phyloP scores from a whole-genome alignment of 352 stramenopile genomes.

The Hyphochytrium catenoides region DNA sequence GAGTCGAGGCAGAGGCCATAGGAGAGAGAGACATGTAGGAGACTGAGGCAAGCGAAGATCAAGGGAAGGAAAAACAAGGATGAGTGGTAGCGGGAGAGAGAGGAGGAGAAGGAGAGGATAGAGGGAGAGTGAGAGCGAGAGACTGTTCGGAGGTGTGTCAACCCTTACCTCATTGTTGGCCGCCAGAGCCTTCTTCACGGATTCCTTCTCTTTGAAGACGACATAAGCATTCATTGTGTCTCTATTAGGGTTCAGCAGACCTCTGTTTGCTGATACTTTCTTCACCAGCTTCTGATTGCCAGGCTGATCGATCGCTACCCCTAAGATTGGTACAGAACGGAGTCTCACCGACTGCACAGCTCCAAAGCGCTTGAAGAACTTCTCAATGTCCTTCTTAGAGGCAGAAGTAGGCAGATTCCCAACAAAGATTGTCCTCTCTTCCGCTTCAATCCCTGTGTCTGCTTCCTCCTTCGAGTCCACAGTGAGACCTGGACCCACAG shows the following conservation, averaged over 20 bases:
- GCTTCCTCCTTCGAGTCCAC: neutral
- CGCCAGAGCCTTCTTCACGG: constrained; percentile 29
- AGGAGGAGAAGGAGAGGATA: no score
- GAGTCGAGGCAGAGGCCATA: no score
- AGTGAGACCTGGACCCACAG: neutral
- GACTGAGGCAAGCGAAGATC: neutral
- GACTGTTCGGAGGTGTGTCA: no score
- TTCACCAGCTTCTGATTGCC: constrained; percentile 74
- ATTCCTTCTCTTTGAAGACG: constrained; percentile 31
- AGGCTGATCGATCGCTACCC: constrained; percentile 44
- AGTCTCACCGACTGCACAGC: constrained; percentile 58
- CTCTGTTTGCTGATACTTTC: constrained; percentile 69
- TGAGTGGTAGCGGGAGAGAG: constrained; percentile 16
- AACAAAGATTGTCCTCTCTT: constrained; percentile 62
- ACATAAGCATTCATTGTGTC: constrained; percentile 77
- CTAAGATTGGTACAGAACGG: constrained; percentile 54
- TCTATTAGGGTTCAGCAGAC: constrained; percentile 47
- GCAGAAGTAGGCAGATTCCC: constrained; percentile 68
- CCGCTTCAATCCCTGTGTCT: constrained; percentile 24
- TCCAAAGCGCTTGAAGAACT: constrained; percentile 51
- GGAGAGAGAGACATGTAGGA: no score
- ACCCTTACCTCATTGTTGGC: constrained; percentile 20
- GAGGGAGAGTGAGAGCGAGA: no score
- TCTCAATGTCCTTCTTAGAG: constrained; percentile 43
- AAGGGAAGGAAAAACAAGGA: neutral